Evolutionary conservation across 345 rosid genomes (phyloP).

Genomic region (Camelina sativa): DNA sequence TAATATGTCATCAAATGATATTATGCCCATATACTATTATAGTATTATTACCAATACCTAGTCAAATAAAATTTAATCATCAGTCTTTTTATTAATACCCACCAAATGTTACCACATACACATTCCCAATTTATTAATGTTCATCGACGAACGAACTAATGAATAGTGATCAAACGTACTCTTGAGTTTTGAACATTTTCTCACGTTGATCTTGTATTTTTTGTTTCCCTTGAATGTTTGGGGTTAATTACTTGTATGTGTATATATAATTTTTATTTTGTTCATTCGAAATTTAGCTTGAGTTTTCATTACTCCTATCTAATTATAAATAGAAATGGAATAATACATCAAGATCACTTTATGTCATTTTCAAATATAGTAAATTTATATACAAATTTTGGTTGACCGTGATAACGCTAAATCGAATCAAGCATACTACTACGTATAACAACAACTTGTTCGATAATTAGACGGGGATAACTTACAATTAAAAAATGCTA

Average conservation of each 20-base stretch:
- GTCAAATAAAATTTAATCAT: conserved; percentile 9
- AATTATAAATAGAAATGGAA: conserved; percentile 10
- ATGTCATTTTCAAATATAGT: conserved; percentile 32
- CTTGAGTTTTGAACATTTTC: not conserved
- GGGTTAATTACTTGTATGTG: conserved; percentile 13
- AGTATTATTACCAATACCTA: too few relatives aligned
- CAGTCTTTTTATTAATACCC: too few relatives aligned
- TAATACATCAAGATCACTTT: not conserved
- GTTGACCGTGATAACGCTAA: conserved; percentile 38
- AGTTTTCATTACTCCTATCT: conserved; percentile 6
- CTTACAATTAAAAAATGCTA: conserved; percentile 10
- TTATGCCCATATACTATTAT: not conserved
- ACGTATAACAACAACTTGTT: conserved; percentile 42
- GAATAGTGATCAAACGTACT: not conserved
- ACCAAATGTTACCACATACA: too few relatives aligned
- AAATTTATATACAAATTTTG: conserved; percentile 11
- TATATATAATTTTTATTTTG: not conserved
- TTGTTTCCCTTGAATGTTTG: too few relatives aligned
- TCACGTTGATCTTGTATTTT: not conserved
- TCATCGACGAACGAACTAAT: conserved; percentile 5
- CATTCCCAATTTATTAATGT: too few relatives aligned
- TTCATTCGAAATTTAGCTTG: conserved; percentile 32
- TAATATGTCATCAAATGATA: conserved; percentile 8
- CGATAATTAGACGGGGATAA: conserved; percentile 17
- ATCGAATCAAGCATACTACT: conserved; percentile 38